phyloP scores from a whole-genome alignment of 495 filamentous ascomycete genomes.

The Venustampulla echinocandica region DNA sequence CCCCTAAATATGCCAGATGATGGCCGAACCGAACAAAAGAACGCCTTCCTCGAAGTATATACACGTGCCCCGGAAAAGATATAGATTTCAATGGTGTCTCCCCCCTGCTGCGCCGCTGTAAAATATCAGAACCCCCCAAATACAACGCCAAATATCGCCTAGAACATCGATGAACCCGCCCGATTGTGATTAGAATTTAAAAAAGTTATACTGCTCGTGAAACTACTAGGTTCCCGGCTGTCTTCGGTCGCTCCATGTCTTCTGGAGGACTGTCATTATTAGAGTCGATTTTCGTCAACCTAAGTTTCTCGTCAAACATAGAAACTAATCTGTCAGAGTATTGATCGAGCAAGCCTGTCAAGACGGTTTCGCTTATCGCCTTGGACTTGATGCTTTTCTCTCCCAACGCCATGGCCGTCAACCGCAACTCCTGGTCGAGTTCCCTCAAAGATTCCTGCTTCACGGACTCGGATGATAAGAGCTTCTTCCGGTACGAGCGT shows the following conservation, averaged over 20 bases:
- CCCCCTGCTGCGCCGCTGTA: background rate
- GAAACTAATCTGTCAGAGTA: constrained; percentile 61
- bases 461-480: constrained; percentile 55
- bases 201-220: background rate
- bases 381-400: constrained; percentile 44
- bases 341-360: constrained; percentile 58
- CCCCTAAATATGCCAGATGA: background rate
- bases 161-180: background rate
- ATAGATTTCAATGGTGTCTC: background rate
- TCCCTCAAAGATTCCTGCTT: constrained; percentile 58
- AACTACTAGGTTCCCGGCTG: constrained; percentile 11
- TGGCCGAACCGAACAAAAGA: no score
- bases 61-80: no score
- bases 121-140: background rate
- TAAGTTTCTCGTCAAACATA: constrained; percentile 63
- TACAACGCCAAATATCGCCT: background rate
- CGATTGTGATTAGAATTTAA: background rate
- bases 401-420: constrained; percentile 62
- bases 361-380: constrained; percentile 46
- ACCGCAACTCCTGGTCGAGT: constrained; percentile 68
- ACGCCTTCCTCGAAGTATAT: no score
- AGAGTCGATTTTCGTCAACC: constrained; percentile 24
- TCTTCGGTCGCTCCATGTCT: constrained; percentile 18
- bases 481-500: constrained; percentile 73
- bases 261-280: background rate